Conservation (phyloP, 2,329 filamentous ascomycete genomes). For the Phyllosticta paracitricarpa region DNA sequence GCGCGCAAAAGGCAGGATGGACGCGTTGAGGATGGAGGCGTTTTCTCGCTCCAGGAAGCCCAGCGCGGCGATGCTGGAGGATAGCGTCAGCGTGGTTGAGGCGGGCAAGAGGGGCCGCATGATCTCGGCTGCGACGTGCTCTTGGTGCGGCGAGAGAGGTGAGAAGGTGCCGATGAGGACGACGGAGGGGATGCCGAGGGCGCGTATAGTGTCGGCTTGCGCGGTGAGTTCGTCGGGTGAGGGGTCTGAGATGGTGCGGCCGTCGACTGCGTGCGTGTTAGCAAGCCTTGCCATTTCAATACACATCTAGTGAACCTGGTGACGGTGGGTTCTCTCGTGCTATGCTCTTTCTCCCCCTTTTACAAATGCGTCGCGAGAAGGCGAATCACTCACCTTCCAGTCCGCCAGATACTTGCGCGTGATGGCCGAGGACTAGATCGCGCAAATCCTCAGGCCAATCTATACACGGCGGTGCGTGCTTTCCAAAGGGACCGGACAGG, state of each 20-base stretch:
- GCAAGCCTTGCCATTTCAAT: too few relatives aligned
- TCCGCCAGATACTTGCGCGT: conserved; percentile 33
- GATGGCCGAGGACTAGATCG: conserved; percentile 37
- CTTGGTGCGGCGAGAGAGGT: conserved; percentile 33
- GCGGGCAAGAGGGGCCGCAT: conserved; percentile 28
- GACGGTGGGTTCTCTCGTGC: not conserved
- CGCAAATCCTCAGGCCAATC: conserved; percentile 43
- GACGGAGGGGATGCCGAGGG: conserved; percentile 28
- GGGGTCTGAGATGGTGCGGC: conserved; percentile 14
- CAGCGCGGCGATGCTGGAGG: conserved; percentile 34
- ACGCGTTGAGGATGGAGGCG: conserved; percentile 54
- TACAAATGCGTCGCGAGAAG: not conserved
- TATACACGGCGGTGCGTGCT: conserved; percentile 41
- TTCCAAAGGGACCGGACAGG: conserved; percentile 45
- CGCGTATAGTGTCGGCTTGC: conserved; percentile 24
- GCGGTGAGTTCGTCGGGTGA: conserved; percentile 29
- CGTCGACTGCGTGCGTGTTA: not conserved
- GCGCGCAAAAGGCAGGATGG: conserved; percentile 48
- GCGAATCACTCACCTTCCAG: conserved; percentile 27
- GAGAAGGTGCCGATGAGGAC: conserved; percentile 39
- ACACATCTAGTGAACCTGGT: not conserved
- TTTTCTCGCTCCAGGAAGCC: conserved; percentile 53
- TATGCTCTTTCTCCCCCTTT: not conserved
- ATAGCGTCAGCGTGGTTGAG: conserved; percentile 31
- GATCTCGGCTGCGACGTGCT: conserved; percentile 30